phyloP scores from a whole-genome alignment of 73 alveolate genomes.

The Breviolum minutum region DNA sequence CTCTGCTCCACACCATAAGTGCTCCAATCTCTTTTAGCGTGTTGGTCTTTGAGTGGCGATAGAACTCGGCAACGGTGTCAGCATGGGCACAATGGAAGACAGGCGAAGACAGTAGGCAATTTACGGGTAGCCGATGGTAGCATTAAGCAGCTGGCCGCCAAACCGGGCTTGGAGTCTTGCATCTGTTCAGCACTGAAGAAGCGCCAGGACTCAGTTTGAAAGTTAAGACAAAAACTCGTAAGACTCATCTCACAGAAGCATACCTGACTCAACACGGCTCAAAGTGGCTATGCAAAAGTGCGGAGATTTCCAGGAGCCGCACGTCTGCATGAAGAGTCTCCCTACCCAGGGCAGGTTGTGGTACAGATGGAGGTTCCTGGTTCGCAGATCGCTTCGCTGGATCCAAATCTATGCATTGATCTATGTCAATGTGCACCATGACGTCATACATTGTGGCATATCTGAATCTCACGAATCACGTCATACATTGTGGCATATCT shows the following conservation, averaged over 20 bases:
- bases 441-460: too few relatives aligned
- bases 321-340: conserved; percentile 54
- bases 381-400: background rate
- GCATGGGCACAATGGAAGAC: too few relatives aligned
- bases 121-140: too few relatives aligned
- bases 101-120: background rate
- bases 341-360: conserved; percentile 28
- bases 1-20: conserved; percentile 22
- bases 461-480: too few relatives aligned
- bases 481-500: too few relatives aligned
- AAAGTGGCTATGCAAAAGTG: background rate
- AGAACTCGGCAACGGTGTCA: conserved; percentile 18
- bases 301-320: background rate
- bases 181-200: conserved; percentile 30
- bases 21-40: conserved; percentile 90
- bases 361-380: conserved; percentile 79
- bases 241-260: background rate
- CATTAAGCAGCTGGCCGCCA: conserved; percentile 33
- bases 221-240: background rate
- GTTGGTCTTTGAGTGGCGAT: conserved; percentile 75
- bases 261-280: background rate
- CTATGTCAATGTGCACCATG: too few relatives aligned
- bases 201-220: conserved; percentile 55
- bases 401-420: background rate
- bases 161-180: conserved; percentile 85